Evolutionary conservation across 2,329 filamentous ascomycete species (phyloP).

Genomic region (Clonostachys rhizophaga): DNA sequence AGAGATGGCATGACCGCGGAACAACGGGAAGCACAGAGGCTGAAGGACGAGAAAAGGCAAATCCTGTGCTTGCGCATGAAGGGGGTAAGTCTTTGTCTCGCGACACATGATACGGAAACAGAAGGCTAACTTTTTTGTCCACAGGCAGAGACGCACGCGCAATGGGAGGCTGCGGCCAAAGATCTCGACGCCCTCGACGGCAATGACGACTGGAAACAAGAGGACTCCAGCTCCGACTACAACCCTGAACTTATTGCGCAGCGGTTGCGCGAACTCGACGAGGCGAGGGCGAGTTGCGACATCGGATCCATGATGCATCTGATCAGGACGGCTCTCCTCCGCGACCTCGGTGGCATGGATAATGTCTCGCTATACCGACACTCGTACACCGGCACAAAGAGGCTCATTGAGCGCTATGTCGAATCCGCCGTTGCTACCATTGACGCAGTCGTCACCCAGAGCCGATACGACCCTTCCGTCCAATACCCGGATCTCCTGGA

Average conservation of each 20-base stretch:
- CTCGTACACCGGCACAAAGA: constrained; percentile 81
- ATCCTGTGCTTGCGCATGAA: constrained; percentile 61
- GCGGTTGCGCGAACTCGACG: constrained; percentile 69
- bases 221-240: constrained; percentile 48
- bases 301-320: constrained; percentile 74
- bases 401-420: constrained; percentile 82
- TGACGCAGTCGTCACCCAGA: constrained; percentile 61
- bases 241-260: constrained; percentile 63
- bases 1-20: constrained; percentile 48
- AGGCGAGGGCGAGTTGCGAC: constrained; percentile 68
- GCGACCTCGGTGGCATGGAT: constrained; percentile 82
- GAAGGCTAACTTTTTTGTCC: not conserved
- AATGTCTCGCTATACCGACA: constrained; percentile 78
- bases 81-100: constrained; percentile 46
- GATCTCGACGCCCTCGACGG: constrained; percentile 77
- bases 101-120: not conserved
- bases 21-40: constrained; percentile 39
- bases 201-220: constrained; percentile 74
- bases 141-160: constrained; percentile 61
- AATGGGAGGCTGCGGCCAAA: constrained; percentile 72
- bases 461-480: constrained; percentile 45
- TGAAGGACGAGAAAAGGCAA: constrained; percentile 54
- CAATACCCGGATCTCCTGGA: constrained; percentile 60
- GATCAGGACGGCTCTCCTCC: constrained; percentile 73
- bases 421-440: constrained; percentile 74